Evolutionary conservation across 441 rosid genomes (phyloP).

Genomic region (Adansonia rubrostipa): DNA sequence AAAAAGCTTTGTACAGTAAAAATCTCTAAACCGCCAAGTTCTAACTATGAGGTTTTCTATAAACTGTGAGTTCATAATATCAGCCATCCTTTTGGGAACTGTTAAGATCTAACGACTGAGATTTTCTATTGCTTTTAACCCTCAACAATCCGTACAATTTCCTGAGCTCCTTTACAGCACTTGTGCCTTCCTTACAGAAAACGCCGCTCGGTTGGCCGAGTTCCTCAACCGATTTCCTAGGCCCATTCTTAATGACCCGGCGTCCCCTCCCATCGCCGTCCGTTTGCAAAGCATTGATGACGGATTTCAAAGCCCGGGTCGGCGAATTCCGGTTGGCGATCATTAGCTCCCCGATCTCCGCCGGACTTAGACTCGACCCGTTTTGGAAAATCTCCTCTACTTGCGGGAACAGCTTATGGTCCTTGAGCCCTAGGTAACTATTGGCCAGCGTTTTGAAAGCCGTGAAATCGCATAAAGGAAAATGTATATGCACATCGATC

Average conservation of each 20-base stretch:
- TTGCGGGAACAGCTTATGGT: slow-evolving; percentile 69
- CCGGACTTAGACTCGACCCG: slow-evolving; percentile 74
- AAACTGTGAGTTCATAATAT: slow-evolving; percentile 5
- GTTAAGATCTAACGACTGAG: slow-evolving; percentile 40
- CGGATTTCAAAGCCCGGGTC: slow-evolving; percentile 64
- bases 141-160: slow-evolving; percentile 71
- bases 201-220: slow-evolving; percentile 46
- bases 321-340: slow-evolving; percentile 72
- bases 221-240: slow-evolving; percentile 43
- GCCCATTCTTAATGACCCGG: slow-evolving; percentile 32
- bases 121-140: slow-evolving; percentile 50
- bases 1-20: too few relatives aligned
- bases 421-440: slow-evolving; percentile 62
- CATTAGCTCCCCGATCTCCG: slow-evolving; percentile 77
- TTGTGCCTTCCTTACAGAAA: slow-evolving; percentile 48
- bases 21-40: too few relatives aligned
- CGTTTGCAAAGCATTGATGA: slow-evolving; percentile 61
- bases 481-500: slow-evolving; percentile 70
- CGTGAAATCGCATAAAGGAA: slow-evolving; percentile 64
- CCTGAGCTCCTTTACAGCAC: slow-evolving; percentile 62
- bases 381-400: slow-evolving; percentile 66
- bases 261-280: slow-evolving; percentile 60
- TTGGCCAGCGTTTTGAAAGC: slow-evolving; percentile 61
- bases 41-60: background rate
- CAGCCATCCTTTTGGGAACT: background rate